Conservation (phyloP, 495 filamentous ascomycete species). For the Thermothielavioides terrestris region DNA sequence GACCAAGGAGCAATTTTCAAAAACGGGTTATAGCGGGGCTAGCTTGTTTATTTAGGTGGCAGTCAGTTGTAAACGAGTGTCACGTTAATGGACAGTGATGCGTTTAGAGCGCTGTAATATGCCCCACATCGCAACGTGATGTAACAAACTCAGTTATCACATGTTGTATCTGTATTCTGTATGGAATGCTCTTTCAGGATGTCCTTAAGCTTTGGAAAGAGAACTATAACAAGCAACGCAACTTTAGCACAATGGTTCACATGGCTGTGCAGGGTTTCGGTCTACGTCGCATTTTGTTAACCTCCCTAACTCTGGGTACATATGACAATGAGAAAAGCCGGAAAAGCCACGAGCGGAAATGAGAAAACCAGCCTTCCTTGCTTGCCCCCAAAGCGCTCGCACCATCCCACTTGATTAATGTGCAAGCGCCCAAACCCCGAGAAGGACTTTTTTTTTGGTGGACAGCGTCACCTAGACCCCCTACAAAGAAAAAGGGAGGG, state of each 20-base stretch:
- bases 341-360: conserved; percentile 13
- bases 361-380: conserved; percentile 23
- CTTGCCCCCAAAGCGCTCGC: conserved; percentile 22
- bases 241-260: not conserved
- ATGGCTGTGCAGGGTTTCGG: conserved; percentile 16
- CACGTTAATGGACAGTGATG: no score
- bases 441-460: conserved; percentile 29
- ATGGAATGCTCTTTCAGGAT: no score
- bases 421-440: conserved; percentile 18
- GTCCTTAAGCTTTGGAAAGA: no score
- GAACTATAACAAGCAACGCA: no score
- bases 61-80: no score
- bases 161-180: no score
- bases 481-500: conserved; percentile 14
- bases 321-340: conserved; percentile 18
- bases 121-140: no score
- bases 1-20: no score
- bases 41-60: no score
- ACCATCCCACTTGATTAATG: conserved; percentile 25
- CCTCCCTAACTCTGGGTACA: conserved; percentile 27
- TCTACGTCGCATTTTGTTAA: conserved; percentile 31
- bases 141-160: no score
- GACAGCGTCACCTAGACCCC: conserved; percentile 19
- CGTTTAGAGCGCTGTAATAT: no score
- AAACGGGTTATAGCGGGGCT: no score